Evolutionary conservation across 164 flowering plant species (phyloP), one percentile per base, ranked within the genome.

Genomic region (Sextonia rubra): DNA sequence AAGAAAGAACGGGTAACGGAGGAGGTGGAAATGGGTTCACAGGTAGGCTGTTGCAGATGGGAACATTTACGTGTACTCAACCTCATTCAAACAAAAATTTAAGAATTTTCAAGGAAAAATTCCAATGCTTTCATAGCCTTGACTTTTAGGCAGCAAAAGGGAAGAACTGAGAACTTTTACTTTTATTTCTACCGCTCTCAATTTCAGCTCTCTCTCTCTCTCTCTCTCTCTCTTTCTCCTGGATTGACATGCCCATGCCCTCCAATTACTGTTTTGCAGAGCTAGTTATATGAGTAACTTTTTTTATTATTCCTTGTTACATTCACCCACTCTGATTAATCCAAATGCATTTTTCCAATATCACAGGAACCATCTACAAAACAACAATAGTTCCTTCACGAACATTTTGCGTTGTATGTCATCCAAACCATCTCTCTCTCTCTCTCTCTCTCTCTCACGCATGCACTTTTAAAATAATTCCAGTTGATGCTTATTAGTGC

Each of bases 321-420:
- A 7, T 55, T 12, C n/a, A 37, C n/a, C 3, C 58, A 14, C 27
- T 73, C 72, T 76, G 23, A 77, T 58, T 73, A 8, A 26, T 69
- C 48, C 32, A 27, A 48, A 55, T 63, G 60, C 67, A 48, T 68
- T 74, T 29, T 73, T 62, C 74, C 72, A 12, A 71, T 74, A 11
- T 83, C 80, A 72, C 97, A 94, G 99, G 99, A 80, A 94, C 94
- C 72, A 86, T 94, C 64, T 94, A 91, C 83, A 88, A 81, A 80
- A 91, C 99, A 74, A 84, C 89, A 22, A 89, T 94, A 70, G 85
- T 91, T 79, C 99, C 99, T 67, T 92, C 94, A 69, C 79, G 91
- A 81, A 91, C 99, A 70, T 91, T 94, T 81, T 94, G 99, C 76
- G 76, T 94, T 76, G 99, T 94, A 89, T 20, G 93, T 79, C 49